A percentile compares a stretch with the other conserved stretches of the same genome.
These are phyloP conservation scores for Danielozyma ontarioensis DNA, from an alignment of 805 yeast species.

Conservation along the genomic window DNA sequence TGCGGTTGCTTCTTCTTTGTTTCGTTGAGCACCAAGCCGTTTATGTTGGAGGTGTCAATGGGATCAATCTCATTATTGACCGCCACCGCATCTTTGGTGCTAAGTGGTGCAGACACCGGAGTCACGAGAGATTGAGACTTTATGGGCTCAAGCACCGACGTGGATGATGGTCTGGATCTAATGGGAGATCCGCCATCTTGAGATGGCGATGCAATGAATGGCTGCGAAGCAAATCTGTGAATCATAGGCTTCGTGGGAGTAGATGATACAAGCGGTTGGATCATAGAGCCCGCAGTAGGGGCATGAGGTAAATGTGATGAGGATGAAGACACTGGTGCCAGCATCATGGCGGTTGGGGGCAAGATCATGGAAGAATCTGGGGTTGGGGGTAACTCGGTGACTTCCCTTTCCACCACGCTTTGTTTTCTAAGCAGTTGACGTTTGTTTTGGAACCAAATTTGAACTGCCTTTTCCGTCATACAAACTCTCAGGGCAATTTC, in stretches of 20 bases:
- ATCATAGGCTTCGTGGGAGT: slow-evolving; percentile 10
- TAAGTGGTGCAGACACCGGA: background rate
- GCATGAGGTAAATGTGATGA: background rate
- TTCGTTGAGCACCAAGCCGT: slow-evolving; percentile 14
- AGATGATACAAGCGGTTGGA: slow-evolving; percentile 6
- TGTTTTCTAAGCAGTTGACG: slow-evolving; percentile 74
- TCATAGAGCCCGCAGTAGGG: slow-evolving; percentile 1
- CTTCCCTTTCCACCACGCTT: slow-evolving; percentile 29
- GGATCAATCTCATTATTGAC: slow-evolving; percentile 13
- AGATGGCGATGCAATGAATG: slow-evolving; percentile 3
- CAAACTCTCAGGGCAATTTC: slow-evolving; percentile 76
- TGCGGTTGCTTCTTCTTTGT: slow-evolving; percentile 33
- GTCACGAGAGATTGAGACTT: background rate
- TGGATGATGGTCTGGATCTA: background rate
- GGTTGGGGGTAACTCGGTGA: slow-evolving; percentile 41
- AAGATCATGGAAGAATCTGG: slow-evolving; percentile 12
- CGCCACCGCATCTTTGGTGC: too few species aligned
- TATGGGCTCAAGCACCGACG: background rate
- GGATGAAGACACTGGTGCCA: background rate
- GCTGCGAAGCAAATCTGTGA: slow-evolving; percentile 4
- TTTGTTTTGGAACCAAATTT: slow-evolving; percentile 97
- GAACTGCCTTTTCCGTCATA: slow-evolving; percentile 97
- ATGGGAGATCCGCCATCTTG: background rate
- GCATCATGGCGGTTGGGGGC: background rate
- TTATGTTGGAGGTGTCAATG: slow-evolving; percentile 9